A percentile compares a stretch with the other conserved stretches of the same genome.
These are phyloP conservation scores for Coniferiporia sulphurascens DNA, from an alignment of 1,284 basidiomycete genomes.

Conservation along the genomic window DNA sequence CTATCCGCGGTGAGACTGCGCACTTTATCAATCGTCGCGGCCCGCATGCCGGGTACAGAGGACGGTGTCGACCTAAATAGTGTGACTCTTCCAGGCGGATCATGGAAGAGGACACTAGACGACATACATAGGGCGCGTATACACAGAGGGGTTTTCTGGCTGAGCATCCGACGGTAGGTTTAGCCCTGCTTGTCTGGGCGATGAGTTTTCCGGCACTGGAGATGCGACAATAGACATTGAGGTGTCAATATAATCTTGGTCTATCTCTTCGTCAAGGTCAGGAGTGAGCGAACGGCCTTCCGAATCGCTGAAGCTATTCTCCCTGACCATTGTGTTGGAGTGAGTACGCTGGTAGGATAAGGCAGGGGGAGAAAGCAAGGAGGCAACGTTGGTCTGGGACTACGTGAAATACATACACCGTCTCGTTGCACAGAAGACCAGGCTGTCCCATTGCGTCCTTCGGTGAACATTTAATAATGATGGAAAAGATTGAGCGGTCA, in stretches of 20 bases:
- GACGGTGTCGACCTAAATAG: background rate
- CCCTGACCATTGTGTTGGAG: conserved; percentile 25
- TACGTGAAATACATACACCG: no score
- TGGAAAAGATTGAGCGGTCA: no score
- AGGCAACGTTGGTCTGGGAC: no score
- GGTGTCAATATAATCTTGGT: conserved; percentile 25
- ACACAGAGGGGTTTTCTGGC: background rate
- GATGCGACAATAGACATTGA: background rate
- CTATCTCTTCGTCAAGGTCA: conserved; percentile 41
- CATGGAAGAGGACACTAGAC: conserved; percentile 9
- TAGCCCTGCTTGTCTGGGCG: background rate
- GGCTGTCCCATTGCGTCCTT: no score
- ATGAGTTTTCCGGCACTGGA: background rate
- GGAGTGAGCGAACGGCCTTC: conserved; percentile 56
- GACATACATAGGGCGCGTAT: no score
- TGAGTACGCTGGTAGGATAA: no score
- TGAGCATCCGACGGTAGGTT: background rate
- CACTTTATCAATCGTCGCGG: background rate
- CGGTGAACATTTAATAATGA: no score
- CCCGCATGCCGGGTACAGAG: no score
- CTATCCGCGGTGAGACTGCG: background rate
- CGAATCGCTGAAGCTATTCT: conserved; percentile 56
- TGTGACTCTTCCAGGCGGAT: background rate
- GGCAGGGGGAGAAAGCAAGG: no score
- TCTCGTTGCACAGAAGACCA: no score